Base-by-base conservation (phyloP, 2,329 filamentous ascomycete genomes). In the Phyllosticta citribraziliensis region DNA sequence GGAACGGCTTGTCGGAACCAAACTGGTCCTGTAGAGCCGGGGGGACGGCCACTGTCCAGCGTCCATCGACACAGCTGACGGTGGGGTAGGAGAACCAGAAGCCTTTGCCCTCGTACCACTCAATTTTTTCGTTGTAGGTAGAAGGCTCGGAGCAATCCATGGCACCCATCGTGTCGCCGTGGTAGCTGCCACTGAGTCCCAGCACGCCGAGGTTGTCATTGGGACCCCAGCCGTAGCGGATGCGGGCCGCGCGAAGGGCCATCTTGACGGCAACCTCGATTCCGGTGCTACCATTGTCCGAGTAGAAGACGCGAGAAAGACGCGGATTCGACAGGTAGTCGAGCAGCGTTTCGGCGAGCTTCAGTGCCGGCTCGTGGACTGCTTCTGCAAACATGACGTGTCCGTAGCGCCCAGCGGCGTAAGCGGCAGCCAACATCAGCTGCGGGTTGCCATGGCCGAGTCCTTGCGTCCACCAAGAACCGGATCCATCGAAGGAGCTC, bases 391-490 rank as follows among this genome's bases (percentile, higher is more conserved):
- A 94, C 88, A 95, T 94, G 66, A 94, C 88, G 72, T 95, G 90
- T 0, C 90, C 90, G 68, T 94, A 95, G 27, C 89, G 82, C 8
- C 90, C 89, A 1, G 90, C 88, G 0, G 91, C 89, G 68, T 94
- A 87, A 0, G 90, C 88, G 1, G 89, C 89, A 0, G 88, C 85
- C 1, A 94, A 80, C 0, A 88, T 83, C 0, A 95, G 78, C 0
- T 80, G 75, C 0, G 89, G 83, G 66, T 89, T 91, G 5, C 86
- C 88, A 65, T 95, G 91, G 1, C 91, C 90, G 0, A 95, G 80
- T 2, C 90, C 90, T 73, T 95, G 91, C 0, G 90, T 95, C 90
- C 91, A 95, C 90, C 91, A 95, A 0, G 89, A 93, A 0, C 89
- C 89, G 0, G 89, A 94, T 2, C 87, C 90, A 66, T 95, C 91